These are phyloP conservation scores for Pichia occidentalis DNA, from an alignment of 805 yeast genomes.

Conservation along the genomic window DNA sequence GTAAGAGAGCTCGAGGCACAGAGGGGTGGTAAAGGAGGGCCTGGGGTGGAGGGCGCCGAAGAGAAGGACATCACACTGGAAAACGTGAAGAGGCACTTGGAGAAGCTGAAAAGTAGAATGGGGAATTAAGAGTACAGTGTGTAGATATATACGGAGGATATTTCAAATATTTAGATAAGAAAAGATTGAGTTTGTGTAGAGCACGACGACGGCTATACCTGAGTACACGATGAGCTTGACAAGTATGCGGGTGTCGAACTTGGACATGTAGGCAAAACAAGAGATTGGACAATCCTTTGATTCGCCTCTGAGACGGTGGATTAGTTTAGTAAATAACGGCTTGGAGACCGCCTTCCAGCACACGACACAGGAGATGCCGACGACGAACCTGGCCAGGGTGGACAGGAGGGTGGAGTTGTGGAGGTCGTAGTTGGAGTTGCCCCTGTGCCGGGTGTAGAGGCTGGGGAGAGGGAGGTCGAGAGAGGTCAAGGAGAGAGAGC, in stretches of 20 bases:
- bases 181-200: conserved; percentile 1
- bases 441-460: conserved; percentile 11
- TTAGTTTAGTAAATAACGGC: conserved; percentile 48
- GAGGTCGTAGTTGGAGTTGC: conserved; percentile 37
- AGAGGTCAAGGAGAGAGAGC: conserved; percentile 42
- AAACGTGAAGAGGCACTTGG: conserved; percentile 34
- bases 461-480: conserved; percentile 14
- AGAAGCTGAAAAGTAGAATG: conserved; percentile 1
- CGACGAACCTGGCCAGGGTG: conserved; percentile 39
- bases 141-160: no score
- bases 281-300: conserved; percentile 1
- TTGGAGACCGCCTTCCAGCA: conserved; percentile 73
- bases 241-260: conserved; percentile 69
- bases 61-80: conserved; percentile 40
- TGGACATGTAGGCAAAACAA: conserved; percentile 47
- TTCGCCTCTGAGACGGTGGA: conserved; percentile 31
- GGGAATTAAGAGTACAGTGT: not conserved
- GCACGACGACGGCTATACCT: conserved; percentile 57
- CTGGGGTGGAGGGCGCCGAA: conserved; percentile 9
- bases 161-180: no score
- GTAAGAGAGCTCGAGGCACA: conserved; percentile 27
- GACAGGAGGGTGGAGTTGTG: conserved; percentile 37
- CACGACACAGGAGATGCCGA: conserved; percentile 60
- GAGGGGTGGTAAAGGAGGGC: not conserved
- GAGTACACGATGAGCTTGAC: conserved; percentile 76